phyloP scores from a whole-genome alignment of 257 asterid species.

The Capsicum chinense region DNA sequence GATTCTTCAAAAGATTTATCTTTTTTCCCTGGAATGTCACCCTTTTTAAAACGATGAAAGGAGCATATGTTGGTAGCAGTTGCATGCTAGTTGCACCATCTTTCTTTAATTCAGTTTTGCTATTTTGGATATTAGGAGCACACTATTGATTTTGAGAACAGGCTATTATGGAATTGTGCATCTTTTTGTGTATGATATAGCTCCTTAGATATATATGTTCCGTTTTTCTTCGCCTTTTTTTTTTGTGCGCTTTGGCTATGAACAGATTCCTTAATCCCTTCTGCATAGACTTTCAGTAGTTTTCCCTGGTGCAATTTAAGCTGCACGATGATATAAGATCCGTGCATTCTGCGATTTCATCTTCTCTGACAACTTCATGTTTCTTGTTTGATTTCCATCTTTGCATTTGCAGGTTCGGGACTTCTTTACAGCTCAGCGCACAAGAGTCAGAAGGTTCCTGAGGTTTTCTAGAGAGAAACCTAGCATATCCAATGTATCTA shows the following conservation, averaged over 20 bases:
- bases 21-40: not conserved
- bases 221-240: not conserved
- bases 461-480: constrained; percentile 71
- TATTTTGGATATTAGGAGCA: constrained; percentile 20
- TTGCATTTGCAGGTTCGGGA: constrained; percentile 71
- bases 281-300: constrained; percentile 13
- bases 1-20: not conserved
- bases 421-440: constrained; percentile 73
- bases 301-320: not conserved
- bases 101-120: constrained; percentile 2
- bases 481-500: constrained; percentile 47
- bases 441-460: constrained; percentile 82
- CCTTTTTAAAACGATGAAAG: not conserved
- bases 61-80: constrained; percentile 1
- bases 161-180: not conserved
- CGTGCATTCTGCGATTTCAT: not conserved
- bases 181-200: not conserved
- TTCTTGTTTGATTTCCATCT: constrained; percentile 17
- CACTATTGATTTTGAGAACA: constrained; percentile 15
- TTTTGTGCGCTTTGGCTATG: not conserved
- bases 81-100: constrained; percentile 13
- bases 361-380: not conserved
- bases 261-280: not conserved
- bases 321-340: not conserved
- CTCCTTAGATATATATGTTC: not conserved